Evolutionary conservation across 108 stramenopile genomes (phyloP).

Genomic region (Phaeodactylum tricornutum): DNA sequence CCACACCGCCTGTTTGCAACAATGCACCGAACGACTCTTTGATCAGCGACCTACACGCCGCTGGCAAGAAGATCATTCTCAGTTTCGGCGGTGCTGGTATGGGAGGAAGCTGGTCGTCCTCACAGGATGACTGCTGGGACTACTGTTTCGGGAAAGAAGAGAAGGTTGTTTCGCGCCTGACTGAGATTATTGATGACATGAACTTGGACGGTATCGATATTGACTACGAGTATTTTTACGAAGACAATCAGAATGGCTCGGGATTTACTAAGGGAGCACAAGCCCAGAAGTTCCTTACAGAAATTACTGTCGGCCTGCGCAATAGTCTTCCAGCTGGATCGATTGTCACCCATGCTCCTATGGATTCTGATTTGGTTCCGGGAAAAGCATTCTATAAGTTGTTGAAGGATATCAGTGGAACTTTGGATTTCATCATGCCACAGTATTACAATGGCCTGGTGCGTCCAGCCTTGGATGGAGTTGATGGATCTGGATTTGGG

Average conservation of each 20-base stretch:
- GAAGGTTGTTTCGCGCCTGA: slow-evolving; percentile 26
- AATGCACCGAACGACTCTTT: slow-evolving; percentile 23
- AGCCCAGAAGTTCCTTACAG: slow-evolving; percentile 29
- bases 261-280: slow-evolving; percentile 14
- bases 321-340: slow-evolving; percentile 27
- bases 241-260: slow-evolving; percentile 17
- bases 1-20: slow-evolving; percentile 25
- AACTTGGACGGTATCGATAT: slow-evolving; percentile 48
- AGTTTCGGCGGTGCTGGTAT: slow-evolving; percentile 61
- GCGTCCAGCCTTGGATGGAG: slow-evolving; percentile 25
- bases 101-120: slow-evolving; percentile 41
- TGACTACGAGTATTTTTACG: slow-evolving; percentile 65
- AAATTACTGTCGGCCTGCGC: slow-evolving; percentile 29
- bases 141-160: slow-evolving; percentile 55
- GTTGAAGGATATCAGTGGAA: slow-evolving; percentile 12
- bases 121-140: slow-evolving; percentile 58
- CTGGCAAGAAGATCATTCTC: slow-evolving; percentile 52
- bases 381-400: slow-evolving; percentile 34
- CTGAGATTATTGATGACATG: slow-evolving; percentile 31
- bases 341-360: slow-evolving; percentile 45
- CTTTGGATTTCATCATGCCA: slow-evolving; percentile 43
- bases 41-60: slow-evolving; percentile 25
- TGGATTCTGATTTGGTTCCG: slow-evolving; percentile 38
- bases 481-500: slow-evolving; percentile 14
- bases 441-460: slow-evolving; percentile 49